Percentiles rank a stretch among this genome's conserved stretches.
Conservation (phyloP, 2,329 filamentous ascomycete genomes). For the Fusarium sambucinum region DNA sequence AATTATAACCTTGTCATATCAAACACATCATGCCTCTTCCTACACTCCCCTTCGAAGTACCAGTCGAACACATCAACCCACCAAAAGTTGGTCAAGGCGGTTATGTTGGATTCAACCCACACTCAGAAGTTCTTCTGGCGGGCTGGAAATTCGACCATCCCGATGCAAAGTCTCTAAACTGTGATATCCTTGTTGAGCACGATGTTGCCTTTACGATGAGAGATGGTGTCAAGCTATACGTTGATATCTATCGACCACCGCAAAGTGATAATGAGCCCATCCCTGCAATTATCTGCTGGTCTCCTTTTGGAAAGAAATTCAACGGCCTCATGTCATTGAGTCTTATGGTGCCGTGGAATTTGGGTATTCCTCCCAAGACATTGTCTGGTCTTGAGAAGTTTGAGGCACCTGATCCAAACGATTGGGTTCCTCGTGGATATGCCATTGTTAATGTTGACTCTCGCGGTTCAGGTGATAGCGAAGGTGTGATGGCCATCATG, state of each 20-base stretch:
- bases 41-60: slow-evolving; percentile 10
- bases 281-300: slow-evolving; percentile 19
- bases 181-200: slow-evolving; percentile 11
- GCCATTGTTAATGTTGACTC: slow-evolving; percentile 20
- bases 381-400: slow-evolving; percentile 15
- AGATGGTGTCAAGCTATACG: slow-evolving; percentile 1
- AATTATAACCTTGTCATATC: neutral
- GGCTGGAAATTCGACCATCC: slow-evolving; percentile 18
- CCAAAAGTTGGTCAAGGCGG: slow-evolving; percentile 16
- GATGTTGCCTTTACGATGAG: slow-evolving; percentile 20
- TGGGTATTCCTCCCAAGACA: neutral
- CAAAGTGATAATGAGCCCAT: slow-evolving; percentile 10
- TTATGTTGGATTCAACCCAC: slow-evolving; percentile 6
- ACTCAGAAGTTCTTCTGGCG: slow-evolving; percentile 3
- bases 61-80: slow-evolving; percentile 2
- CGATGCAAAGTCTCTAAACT: neutral
- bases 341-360: slow-evolving; percentile 13
- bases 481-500: slow-evolving; percentile 19
- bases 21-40: slow-evolving; percentile 13
- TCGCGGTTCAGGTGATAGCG: slow-evolving; percentile 5
- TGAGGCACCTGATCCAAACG: slow-evolving; percentile 14
- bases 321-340: slow-evolving; percentile 7
- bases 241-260: slow-evolving; percentile 11
- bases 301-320: slow-evolving; percentile 23
- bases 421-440: slow-evolving; percentile 21